Evolutionary conservation across 495 filamentous ascomycete species (phyloP).

Genomic region (Podospora bellae-mahoneyi): DNA sequence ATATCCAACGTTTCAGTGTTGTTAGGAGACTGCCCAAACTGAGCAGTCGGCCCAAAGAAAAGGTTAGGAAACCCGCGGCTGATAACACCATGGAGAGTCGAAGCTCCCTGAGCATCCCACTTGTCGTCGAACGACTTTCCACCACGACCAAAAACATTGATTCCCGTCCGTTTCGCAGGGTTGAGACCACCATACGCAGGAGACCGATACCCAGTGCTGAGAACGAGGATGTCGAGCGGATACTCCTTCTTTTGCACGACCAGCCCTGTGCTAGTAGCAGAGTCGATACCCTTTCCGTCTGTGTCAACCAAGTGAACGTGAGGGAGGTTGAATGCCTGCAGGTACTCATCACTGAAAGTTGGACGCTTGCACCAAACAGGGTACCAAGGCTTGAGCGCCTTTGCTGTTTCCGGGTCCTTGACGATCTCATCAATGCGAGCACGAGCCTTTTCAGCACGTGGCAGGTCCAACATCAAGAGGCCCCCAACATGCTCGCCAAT

Average conservation of each 20-base stretch:
- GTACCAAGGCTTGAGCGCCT: constrained; percentile 46
- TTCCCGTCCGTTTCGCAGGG: constrained; percentile 31
- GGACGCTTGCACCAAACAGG: constrained; percentile 47
- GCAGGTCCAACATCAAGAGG: constrained; percentile 29
- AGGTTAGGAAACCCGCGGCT: constrained; percentile 52
- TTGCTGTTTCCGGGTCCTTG: constrained; percentile 40
- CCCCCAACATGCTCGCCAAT: constrained; percentile 35
- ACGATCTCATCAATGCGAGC: constrained; percentile 44
- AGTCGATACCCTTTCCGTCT: constrained; percentile 47
- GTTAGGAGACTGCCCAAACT: constrained; percentile 43
- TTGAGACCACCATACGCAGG: constrained; percentile 33
- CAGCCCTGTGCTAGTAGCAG: constrained; percentile 37
- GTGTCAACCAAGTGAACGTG: constrained; percentile 54
- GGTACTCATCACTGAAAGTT: constrained; percentile 47
- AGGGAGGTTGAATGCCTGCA: constrained; percentile 42
- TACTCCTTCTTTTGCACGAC: constrained; percentile 40
- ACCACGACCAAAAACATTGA: constrained; percentile 41
- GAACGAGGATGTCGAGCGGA: constrained; percentile 48
- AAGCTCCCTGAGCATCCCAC: constrained; percentile 34
- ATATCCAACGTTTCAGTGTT: constrained; percentile 42
- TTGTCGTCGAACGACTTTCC: constrained; percentile 45
- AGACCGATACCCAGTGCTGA: constrained; percentile 47
- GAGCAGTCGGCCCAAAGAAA: constrained; percentile 44
- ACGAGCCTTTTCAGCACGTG: constrained; percentile 27
- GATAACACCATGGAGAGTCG: constrained; percentile 49